Evolutionary conservation across 129 eudicot species (phyloP).

Genomic region (Rutidosis leptorrhynchoides): DNA sequence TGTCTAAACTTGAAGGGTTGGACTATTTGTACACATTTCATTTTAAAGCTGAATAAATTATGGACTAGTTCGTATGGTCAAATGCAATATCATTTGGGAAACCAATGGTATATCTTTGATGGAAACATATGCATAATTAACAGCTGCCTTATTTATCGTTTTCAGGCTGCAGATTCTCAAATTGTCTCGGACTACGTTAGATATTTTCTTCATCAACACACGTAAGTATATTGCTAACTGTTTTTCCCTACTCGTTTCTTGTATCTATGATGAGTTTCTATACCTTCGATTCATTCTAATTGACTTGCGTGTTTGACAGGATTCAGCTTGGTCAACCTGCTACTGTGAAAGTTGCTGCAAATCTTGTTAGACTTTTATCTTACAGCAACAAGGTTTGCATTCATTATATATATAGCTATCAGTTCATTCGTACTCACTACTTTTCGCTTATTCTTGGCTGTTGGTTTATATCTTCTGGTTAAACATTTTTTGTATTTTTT

Average conservation of each 20-base stretch:
- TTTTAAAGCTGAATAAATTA: not conserved
- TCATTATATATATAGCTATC: conserved; percentile 6
- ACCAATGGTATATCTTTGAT: conserved; percentile 3
- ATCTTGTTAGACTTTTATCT: conserved; percentile 74
- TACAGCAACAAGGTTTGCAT: conserved; percentile 86
- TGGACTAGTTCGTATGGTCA: not conserved
- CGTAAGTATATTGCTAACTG: conserved; percentile 48
- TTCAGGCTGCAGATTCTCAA: conserved; percentile 94
- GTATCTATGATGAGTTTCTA: not conserved
- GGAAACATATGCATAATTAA: conserved; percentile 8
- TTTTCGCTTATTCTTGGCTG: not conserved
- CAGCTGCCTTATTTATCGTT: not conserved
- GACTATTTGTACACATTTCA: not conserved
- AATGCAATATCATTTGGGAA: conserved; percentile 1
- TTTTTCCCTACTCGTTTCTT: not conserved
- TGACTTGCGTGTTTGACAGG: conserved; percentile 36
- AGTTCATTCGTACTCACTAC: not conserved
- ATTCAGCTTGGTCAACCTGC: conserved; percentile 98
- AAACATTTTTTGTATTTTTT: not conserved
- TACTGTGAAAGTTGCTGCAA: conserved; percentile 96
- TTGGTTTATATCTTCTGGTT: conserved; percentile 2
- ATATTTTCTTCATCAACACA: conserved; percentile 89
- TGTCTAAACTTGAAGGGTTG: not conserved
- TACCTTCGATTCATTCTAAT: not conserved
- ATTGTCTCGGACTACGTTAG: conserved; percentile 87